phyloP scores from a whole-genome alignment of 2,329 filamentous ascomycete genomes.

The Pyrenochaeta sp. region DNA sequence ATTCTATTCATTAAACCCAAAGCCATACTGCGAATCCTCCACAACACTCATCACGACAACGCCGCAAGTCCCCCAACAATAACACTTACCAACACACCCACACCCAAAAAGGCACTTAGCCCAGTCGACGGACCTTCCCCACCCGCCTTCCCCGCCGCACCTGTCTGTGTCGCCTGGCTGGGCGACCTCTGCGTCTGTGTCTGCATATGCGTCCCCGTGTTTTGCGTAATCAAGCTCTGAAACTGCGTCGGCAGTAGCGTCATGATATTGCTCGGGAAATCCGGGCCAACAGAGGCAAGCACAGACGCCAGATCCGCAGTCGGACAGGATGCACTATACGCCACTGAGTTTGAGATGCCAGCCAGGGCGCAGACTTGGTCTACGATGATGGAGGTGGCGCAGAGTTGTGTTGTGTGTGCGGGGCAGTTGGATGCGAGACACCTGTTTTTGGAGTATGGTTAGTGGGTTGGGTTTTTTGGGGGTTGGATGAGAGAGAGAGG shows the following conservation, averaged over 20 bases:
- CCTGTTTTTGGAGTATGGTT: conserved; percentile 1
- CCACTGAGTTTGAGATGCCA: neutral
- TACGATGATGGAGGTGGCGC: neutral
- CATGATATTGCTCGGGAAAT: neutral
- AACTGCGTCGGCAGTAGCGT: neutral
- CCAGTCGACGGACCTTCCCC: neutral
- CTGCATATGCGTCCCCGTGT: neutral
- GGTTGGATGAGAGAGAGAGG: neutral
- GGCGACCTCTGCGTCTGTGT: neutral
- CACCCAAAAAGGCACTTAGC: conserved; percentile 12
- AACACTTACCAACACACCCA: conserved; percentile 17
- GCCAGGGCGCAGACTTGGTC: neutral
- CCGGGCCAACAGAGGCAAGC: neutral
- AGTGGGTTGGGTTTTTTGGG: neutral
- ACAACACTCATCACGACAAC: conserved; percentile 9
- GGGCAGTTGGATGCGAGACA: conserved; percentile 18
- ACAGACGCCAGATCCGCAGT: neutral
- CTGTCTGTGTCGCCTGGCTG: conserved; percentile 3
- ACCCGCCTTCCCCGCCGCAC: conserved; percentile 2
- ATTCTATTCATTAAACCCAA: no score
- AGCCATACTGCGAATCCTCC: no score
- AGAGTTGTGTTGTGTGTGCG: neutral
- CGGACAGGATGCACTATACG: neutral
- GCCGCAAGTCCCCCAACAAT: conserved; percentile 14
- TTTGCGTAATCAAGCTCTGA: neutral